phyloP scores from a whole-genome alignment of 805 yeast genomes.

The Yarrowia sp. region DNA sequence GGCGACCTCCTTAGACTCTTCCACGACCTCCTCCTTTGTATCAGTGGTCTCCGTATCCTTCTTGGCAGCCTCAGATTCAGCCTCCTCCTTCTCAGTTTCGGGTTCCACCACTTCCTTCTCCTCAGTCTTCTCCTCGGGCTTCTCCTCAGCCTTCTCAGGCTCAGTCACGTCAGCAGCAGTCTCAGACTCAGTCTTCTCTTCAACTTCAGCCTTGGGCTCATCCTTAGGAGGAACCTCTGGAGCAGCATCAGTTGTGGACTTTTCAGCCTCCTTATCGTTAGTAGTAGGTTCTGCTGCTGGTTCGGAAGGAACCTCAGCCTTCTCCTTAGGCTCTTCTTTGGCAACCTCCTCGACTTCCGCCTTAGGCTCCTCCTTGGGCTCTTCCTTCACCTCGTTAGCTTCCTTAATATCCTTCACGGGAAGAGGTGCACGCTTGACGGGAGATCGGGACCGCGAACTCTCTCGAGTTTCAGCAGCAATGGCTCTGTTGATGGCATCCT shows the following conservation, averaged over 20 bases:
- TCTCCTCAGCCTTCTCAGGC: constrained; percentile 1
- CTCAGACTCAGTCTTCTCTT: not conserved
- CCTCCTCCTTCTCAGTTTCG: not conserved
- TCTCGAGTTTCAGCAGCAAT: constrained; percentile 26
- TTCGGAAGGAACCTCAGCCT: not conserved
- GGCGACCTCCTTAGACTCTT: no score
- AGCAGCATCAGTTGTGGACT: not conserved
- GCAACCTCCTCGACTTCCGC: constrained; percentile 31
- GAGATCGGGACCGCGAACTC: constrained; percentile 5
- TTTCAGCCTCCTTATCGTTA: not conserved
- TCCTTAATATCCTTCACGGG: not conserved
- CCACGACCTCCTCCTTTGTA: no score
- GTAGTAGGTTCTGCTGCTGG: not conserved
- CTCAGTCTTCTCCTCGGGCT: not conserved
- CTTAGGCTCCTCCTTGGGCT: constrained; percentile 40
- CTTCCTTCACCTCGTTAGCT: constrained; percentile 46
- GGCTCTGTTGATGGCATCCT: constrained; percentile 18
- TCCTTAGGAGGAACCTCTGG: constrained; percentile 2
- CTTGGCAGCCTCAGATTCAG: no score
- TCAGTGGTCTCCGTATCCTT: no score
- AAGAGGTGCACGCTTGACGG: not conserved
- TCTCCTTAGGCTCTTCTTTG: constrained; percentile 7
- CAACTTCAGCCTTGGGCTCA: not conserved
- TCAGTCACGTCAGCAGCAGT: no score
- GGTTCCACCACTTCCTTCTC: not conserved